Conservation (phyloP, 1,284 basidiomycete species). For the Pseudozyma flocculosa region DNA sequence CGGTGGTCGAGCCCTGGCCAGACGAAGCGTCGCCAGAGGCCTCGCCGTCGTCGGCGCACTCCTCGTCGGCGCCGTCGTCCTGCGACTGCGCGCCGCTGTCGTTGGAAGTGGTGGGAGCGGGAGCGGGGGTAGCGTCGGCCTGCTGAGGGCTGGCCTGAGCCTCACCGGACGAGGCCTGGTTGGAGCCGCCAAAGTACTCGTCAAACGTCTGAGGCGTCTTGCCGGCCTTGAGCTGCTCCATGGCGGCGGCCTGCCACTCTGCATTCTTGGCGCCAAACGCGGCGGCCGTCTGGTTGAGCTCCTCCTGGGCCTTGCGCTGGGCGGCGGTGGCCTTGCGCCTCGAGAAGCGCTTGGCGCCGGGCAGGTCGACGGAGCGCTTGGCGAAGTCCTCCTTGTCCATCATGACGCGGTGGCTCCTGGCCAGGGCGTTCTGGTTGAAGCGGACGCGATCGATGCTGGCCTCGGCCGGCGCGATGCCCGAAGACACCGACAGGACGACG, state of each 20-base stretch:
- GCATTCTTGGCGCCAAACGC: constrained; percentile 38
- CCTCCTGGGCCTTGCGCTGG: constrained; percentile 23
- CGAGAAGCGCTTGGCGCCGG: constrained; percentile 15
- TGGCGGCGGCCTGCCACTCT: constrained; percentile 44
- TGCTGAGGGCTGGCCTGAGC: constrained; percentile 6
- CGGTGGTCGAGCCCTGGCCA: constrained; percentile 8
- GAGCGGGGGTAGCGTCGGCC: constrained; percentile 54
- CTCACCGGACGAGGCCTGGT: not conserved
- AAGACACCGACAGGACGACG: not conserved
- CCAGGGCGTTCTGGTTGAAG: constrained; percentile 28
- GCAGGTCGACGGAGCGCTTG: constrained; percentile 18
- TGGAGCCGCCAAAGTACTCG: constrained; percentile 13
- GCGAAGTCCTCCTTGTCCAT: constrained; percentile 10
- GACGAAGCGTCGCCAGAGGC: constrained; percentile 50
- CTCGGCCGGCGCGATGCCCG: too few relatives aligned
- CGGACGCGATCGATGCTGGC: not conserved
- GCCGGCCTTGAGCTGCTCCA: constrained; percentile 29
- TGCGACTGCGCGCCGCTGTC: too few relatives aligned
- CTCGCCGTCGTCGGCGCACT: too few relatives aligned
- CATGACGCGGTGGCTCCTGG: constrained; percentile 17
- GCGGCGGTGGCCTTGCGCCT: constrained; percentile 29
- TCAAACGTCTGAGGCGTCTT: constrained; percentile 36
- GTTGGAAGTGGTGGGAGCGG: constrained; percentile 53
- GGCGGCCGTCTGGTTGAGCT: constrained; percentile 27
- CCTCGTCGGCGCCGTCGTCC: too few relatives aligned